phyloP scores from a whole-genome alignment of 768 basidiomycete species.

The Lepiota venenata region DNA sequence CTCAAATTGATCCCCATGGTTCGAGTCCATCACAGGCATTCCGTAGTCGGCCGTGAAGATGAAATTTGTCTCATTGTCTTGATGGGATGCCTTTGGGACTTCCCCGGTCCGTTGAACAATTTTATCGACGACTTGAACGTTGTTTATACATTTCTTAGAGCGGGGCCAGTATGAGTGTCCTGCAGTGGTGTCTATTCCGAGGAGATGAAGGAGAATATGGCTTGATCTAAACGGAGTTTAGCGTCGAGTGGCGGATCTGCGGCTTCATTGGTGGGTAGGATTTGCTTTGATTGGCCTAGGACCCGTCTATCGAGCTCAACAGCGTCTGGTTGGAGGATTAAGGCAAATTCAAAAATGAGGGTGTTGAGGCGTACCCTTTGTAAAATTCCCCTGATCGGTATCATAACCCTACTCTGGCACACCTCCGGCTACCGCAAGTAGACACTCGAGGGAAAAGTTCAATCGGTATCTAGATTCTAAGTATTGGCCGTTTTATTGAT shows the following conservation, averaged over 20 bases:
- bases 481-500: too few species aligned
- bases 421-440: slow-evolving; percentile 38
- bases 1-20: slow-evolving; percentile 85
- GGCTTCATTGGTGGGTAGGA: slow-evolving; percentile 62
- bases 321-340: slow-evolving; percentile 47
- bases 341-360: background rate
- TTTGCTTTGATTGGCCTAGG: slow-evolving; percentile 60
- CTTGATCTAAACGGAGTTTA: slow-evolving; percentile 53
- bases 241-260: slow-evolving; percentile 42
- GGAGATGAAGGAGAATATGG: slow-evolving; percentile 82
- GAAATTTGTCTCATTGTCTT: slow-evolving; percentile 66
- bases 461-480: too few species aligned
- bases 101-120: slow-evolving; percentile 67
- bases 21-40: slow-evolving; percentile 85
- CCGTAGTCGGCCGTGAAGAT: slow-evolving; percentile 92
- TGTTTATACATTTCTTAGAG: slow-evolving; percentile 86
- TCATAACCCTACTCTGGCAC: slow-evolving; percentile 21
- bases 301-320: slow-evolving; percentile 79
- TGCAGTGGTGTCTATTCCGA: slow-evolving; percentile 84
- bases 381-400: slow-evolving; percentile 62
- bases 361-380: slow-evolving; percentile 51
- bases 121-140: slow-evolving; percentile 74
- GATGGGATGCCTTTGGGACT: slow-evolving; percentile 60
- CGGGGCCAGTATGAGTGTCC: slow-evolving; percentile 85
- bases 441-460: slow-evolving; percentile 38